Evolutionary conservation across 2,329 filamentous ascomycete species (phyloP).

Genomic region (Myriosclerotinia scirpicola): DNA sequence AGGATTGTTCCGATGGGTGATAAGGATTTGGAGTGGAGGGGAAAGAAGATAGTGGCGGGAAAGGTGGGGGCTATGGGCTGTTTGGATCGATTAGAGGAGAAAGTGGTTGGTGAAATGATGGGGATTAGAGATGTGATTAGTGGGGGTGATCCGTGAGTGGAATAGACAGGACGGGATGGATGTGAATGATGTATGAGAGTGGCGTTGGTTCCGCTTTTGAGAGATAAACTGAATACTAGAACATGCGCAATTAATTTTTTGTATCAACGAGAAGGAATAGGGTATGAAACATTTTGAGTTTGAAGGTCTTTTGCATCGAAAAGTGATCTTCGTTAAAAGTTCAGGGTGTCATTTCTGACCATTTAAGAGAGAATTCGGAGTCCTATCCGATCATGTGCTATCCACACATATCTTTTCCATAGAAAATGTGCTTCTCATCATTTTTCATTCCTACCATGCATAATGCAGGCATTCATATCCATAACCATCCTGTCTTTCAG

Average conservation of each 20-base stretch:
- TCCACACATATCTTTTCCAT: conserved; percentile 8
- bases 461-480: conserved; percentile 4
- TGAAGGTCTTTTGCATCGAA: background rate
- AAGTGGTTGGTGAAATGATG: conserved; percentile 67
- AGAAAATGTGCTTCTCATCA: background rate
- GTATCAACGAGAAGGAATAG: conserved; percentile 10
- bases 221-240: conserved; percentile 14
- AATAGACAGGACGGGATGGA: background rate
- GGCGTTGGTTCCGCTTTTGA: conserved; percentile 13
- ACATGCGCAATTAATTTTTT: conserved; percentile 15
- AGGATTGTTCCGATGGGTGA: conserved; percentile 71
- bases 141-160: conserved; percentile 29
- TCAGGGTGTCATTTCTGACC: background rate
- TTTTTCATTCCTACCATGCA: background rate
- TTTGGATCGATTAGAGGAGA: conserved; percentile 68
- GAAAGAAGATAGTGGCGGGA: conserved; percentile 42
- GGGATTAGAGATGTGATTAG: conserved; percentile 38
- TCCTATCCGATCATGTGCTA: conserved; percentile 3
- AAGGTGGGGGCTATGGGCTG: conserved; percentile 23
- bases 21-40: conserved; percentile 65
- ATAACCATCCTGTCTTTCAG: background rate
- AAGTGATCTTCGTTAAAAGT: conserved; percentile 8
- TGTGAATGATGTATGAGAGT: conserved; percentile 4
- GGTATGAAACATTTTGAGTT: background rate
- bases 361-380: background rate